These are phyloP conservation scores for Trichoderma sp. DNA, from an alignment of 2,329 filamentous ascomycete species.

Conservation along the genomic window DNA sequence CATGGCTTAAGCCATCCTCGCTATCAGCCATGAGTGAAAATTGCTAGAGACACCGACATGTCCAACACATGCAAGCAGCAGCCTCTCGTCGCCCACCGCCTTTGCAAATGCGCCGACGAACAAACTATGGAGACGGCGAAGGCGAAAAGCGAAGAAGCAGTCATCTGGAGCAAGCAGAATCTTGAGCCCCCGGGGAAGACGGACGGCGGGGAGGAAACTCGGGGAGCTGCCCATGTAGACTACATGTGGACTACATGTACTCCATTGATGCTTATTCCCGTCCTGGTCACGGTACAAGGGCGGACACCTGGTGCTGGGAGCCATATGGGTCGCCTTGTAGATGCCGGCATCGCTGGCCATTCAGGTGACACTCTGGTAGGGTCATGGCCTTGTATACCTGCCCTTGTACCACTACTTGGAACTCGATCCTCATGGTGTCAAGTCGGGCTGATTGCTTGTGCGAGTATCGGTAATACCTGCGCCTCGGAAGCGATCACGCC, in stretches of 20 bases:
- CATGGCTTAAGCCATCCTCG: neutral
- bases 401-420: neutral
- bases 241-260: neutral
- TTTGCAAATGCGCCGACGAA: neutral
- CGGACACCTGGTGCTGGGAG: neutral
- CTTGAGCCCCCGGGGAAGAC: constrained; percentile 22
- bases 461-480: neutral
- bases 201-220: constrained; percentile 7
- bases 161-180: constrained; percentile 24
- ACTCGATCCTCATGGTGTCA: neutral
- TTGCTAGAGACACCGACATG: neutral
- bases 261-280: neutral
- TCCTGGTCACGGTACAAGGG: neutral
- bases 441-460: neutral
- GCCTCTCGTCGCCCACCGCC: constrained; percentile 8
- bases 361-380: constrained; percentile 13
- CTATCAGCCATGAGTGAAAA: neutral
- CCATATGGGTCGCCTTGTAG: neutral
- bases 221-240: constrained; percentile 1
- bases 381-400: neutral
- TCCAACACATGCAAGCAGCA: neutral
- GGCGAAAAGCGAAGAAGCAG: constrained; percentile 13
- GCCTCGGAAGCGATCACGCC: neutral
- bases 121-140: neutral
- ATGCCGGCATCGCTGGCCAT: constrained; percentile 23